Percentiles rank a stretch among this genome's conserved stretches.
Conservation (phyloP, 768 basidiomycete genomes). For the Mycena sanguinolenta region DNA sequence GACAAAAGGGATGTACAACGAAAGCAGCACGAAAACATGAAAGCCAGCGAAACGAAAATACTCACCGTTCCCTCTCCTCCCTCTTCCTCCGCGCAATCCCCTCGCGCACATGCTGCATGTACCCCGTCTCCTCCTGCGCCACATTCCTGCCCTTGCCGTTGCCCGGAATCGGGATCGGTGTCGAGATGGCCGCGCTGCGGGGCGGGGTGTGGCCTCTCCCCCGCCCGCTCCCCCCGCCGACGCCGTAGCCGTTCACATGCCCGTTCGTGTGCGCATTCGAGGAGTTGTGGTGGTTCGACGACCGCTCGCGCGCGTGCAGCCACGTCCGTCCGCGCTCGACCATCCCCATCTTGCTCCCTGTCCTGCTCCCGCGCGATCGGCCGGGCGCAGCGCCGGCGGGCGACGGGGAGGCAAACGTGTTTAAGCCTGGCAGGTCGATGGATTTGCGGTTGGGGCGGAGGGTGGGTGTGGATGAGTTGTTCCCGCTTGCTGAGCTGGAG, state of each 20-base stretch:
- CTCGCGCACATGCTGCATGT: conserved; percentile 26
- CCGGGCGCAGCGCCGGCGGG: background rate
- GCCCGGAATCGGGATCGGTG: conserved; percentile 20
- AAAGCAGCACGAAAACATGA: background rate
- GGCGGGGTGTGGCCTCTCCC: conserved; percentile 20
- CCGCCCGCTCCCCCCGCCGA: background rate
- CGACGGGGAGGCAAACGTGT: conserved; percentile 29
- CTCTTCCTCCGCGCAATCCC: conserved; percentile 33
- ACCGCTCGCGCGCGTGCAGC: conserved; percentile 22
- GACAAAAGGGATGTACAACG: too few relatives aligned
- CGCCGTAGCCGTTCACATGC: conserved; percentile 3
- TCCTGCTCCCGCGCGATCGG: background rate
- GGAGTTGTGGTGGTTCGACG: too few relatives aligned
- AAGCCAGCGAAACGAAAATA: background rate
- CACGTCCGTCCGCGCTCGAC: conserved; percentile 28
- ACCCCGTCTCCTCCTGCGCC: conserved; percentile 30
- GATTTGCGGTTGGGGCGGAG: conserved; percentile 37
- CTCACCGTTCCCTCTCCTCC: conserved; percentile 19
- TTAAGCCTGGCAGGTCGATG: conserved; percentile 38
- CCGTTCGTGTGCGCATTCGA: background rate
- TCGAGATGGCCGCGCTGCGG: conserved; percentile 29
- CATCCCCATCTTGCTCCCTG: conserved; percentile 17
- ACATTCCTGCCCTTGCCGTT: background rate
- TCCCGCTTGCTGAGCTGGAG: too few relatives aligned
- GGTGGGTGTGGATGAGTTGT: background rate